A percentile compares a stretch with the other conserved stretches of the same genome.
Conservation (phyloP, 2,329 filamentous ascomycete species). For the Claviceps pusilla region DNA sequence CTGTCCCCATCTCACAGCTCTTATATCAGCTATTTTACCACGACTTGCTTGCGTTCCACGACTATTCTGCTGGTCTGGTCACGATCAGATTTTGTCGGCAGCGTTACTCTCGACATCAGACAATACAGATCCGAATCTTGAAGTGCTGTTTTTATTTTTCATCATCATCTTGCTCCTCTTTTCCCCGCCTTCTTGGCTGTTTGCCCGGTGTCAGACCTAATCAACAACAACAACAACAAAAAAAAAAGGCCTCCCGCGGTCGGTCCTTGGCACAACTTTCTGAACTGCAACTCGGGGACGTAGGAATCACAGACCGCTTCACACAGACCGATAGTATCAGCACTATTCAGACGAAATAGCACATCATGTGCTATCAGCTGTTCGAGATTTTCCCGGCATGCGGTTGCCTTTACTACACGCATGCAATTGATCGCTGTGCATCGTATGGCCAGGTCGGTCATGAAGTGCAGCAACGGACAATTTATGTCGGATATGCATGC, state of each 20-base stretch:
- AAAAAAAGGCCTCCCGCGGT: too few relatives aligned
- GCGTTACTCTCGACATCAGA: not conserved
- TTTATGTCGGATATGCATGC: constrained; percentile 74
- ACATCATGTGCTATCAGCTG: constrained; percentile 70
- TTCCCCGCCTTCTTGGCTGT: too few relatives aligned
- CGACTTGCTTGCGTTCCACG: not conserved
- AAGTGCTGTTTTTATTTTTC: not conserved
- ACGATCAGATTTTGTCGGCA: not conserved
- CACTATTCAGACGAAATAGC: constrained; percentile 2
- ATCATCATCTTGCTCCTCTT: too few relatives aligned
- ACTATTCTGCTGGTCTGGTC: not conserved
- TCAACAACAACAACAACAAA: too few relatives aligned
- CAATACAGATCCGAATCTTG: not conserved
- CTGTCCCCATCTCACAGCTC: not conserved
- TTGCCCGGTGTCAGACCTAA: not conserved
- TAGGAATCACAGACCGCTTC: not conserved
- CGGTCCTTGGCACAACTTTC: not conserved
- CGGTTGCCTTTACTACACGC: constrained; percentile 75
- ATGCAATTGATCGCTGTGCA: constrained; percentile 70
- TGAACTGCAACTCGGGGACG: not conserved
- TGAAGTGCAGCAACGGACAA: constrained; percentile 53
- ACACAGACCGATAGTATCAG: not conserved
- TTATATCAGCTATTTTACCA: not conserved
- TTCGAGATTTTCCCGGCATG: constrained; percentile 77
- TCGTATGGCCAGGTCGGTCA: constrained; percentile 63